phyloP scores from a whole-genome alignment of 2,329 filamentous ascomycete genomes.

The Bipolaris cookei region DNA sequence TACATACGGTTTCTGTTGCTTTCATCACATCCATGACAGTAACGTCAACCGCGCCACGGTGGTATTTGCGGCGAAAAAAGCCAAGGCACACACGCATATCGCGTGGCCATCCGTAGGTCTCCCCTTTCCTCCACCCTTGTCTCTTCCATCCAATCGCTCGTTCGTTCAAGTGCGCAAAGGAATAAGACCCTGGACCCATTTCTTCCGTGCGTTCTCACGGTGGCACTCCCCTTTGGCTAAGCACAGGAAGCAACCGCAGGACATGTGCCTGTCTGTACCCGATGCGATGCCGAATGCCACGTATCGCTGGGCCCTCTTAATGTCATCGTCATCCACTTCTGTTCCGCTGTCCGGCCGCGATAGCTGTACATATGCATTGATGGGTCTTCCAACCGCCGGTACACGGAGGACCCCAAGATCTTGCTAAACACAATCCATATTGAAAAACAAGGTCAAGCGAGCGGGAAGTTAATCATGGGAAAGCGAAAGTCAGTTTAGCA shows the following conservation, averaged over 20 bases:
- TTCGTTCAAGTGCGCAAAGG: conserved; percentile 1
- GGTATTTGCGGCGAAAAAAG: not conserved
- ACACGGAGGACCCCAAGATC: not conserved
- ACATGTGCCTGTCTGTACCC: conserved; percentile 5
- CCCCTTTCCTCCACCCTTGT: not conserved
- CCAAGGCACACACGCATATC: conserved; percentile 1
- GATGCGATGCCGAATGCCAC: conserved; percentile 9
- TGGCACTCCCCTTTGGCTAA: not conserved
- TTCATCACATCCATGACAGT: not conserved
- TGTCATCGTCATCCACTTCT: not conserved
- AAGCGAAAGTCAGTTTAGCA: not conserved
- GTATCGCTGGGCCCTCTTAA: conserved; percentile 8
- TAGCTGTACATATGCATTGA: not conserved
- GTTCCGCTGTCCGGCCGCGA: conserved; percentile 3
- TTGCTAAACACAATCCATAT: not conserved
- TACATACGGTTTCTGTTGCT: not conserved
- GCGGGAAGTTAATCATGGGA: not conserved
- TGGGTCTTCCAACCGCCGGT: not conserved
- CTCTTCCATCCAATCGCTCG: not conserved
- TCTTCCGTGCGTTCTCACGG: conserved; percentile 11
- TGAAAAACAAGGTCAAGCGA: not conserved
- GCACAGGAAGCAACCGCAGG: not conserved
- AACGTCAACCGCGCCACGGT: not conserved
- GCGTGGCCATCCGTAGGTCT: conserved; percentile 3
- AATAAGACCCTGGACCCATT: conserved; percentile 14